Percentiles rank a stretch among this genome's conserved stretches.
These are phyloP conservation scores for Flaveria floridana DNA, from an alignment of 140 eudicot species.

Conservation along the genomic window DNA sequence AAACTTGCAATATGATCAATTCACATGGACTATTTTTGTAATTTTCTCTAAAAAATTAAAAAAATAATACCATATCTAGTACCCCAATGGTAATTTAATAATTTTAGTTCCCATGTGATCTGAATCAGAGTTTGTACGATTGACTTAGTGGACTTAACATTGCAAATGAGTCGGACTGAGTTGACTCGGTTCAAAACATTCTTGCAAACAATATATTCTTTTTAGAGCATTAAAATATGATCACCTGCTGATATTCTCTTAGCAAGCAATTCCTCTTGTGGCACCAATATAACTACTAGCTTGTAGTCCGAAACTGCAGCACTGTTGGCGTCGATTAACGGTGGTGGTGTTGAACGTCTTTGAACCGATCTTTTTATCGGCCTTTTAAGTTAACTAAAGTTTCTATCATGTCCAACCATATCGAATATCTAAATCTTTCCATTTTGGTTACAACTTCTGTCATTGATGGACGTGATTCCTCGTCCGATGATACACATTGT, in stretches of 20 bases:
- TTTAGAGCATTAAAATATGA: slow-evolving; percentile 37
- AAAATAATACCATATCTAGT: not conserved
- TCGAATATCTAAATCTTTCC: slow-evolving; percentile 32
- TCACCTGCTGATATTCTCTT: slow-evolving; percentile 63
- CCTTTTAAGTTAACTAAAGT: slow-evolving; percentile 28
- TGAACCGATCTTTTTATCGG: slow-evolving; percentile 12
- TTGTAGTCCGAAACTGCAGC: slow-evolving; percentile 23
- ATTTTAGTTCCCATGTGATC: not conserved
- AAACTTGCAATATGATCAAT: too few relatives aligned
- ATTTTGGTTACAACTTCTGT: slow-evolving; percentile 45
- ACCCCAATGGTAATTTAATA: not conserved
- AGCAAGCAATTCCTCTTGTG: slow-evolving; percentile 42
- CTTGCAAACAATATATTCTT: slow-evolving; percentile 6
- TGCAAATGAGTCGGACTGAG: slow-evolving; percentile 8
- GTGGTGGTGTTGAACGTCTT: slow-evolving; percentile 7
- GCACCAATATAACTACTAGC: slow-evolving; percentile 23
- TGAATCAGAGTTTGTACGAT: not conserved
- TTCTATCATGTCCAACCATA: slow-evolving; percentile 41
- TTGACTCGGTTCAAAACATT: slow-evolving; percentile 10
- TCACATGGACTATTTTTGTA: too few relatives aligned
- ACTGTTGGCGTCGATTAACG: not conserved
- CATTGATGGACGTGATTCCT: slow-evolving; percentile 55
- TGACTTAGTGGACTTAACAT: not conserved
- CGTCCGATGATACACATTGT: slow-evolving; percentile 48
- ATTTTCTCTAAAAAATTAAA: not conserved